These are phyloP conservation scores for Fusarium nygamai DNA, from an alignment of 2,329 filamentous ascomycete species.

Conservation along the genomic window DNA sequence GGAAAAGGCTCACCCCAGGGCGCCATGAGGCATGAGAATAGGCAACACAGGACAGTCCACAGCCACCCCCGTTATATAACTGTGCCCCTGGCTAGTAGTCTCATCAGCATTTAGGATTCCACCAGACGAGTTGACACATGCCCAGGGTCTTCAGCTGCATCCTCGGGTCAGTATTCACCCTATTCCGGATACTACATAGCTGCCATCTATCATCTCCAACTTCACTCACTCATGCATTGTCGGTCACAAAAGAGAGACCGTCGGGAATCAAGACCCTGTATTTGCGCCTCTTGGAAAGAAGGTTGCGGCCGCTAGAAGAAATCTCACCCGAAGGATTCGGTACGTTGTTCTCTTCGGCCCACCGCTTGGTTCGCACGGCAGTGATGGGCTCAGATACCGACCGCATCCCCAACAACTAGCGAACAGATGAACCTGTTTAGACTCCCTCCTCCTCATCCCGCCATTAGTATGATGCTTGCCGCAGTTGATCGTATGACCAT, in stretches of 20 bases:
- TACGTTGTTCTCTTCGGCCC: constrained; percentile 3
- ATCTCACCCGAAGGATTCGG: constrained; percentile 15
- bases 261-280: not conserved
- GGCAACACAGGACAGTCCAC: not conserved
- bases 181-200: not conserved
- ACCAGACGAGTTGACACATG: not conserved
- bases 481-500: not conserved
- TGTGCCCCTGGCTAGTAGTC: constrained; percentile 1
- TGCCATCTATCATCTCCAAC: not conserved
- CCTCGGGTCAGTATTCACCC: not conserved
- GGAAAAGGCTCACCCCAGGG: not conserved
- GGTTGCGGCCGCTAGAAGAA: constrained; percentile 10
- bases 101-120: not conserved
- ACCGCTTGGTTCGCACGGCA: constrained; percentile 6
- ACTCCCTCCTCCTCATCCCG: not conserved
- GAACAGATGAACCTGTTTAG: not conserved
- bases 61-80: constrained; percentile 14
- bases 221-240: not conserved
- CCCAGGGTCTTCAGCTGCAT: not conserved
- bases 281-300: not conserved
- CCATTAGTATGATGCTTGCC: not conserved
- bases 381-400: constrained; percentile 4
- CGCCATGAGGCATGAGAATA: not conserved
- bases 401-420: not conserved
- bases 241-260: not conserved